Evolutionary conservation across 768 basidiomycete genomes (phyloP), one percentile per base, ranked within the genome.

Genomic region (Pleurotus cornucopiae): DNA sequence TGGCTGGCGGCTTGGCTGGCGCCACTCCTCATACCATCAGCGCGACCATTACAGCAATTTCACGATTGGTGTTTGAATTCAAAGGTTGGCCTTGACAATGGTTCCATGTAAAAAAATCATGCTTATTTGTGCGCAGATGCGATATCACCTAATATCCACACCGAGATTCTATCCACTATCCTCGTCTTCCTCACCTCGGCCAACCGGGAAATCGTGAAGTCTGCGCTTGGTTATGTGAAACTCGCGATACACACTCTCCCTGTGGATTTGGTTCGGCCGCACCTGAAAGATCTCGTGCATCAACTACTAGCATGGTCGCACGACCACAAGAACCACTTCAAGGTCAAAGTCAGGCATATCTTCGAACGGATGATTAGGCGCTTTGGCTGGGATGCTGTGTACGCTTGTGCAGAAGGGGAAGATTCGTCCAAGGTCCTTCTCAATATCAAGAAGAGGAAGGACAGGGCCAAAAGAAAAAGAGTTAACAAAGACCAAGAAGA

Each of bases 241-340:
- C 88, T 99, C 41, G 85, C 87, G 6, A 86, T 95, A 59, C 94
- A 98, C 64, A 88, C 92, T 0, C 79, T 98, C 21, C 80, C 94
- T 0, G 62, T 75, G 0, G 80, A 87, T 3, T 70, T 91, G 57
- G 74, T 97, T 45, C 80, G 79, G n/a, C 89, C 89, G 0, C 86
- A 95, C 62, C 76, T 99, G 6, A 76, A 78, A 21, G 76, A 76
- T 20, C 77, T 98, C 20, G 91, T 98, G 0, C 91, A 93, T 0
- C 89, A 87, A 0, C 78, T 99, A 11, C 76, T 98, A 34, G 79
- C 78, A 46, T 96, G 97, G 94, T 92, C 93, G 4, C 94, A 97
- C 66, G 95, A 98, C 66, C 96, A 98, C 73, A 96, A 96, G 69
- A 98, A 98, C 64, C 97, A 98, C 67, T 98, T 99, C 84, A 98